phyloP scores from a whole-genome alignment of 129 eudicot species.

The Helichrysum umbraculigerum region DNA sequence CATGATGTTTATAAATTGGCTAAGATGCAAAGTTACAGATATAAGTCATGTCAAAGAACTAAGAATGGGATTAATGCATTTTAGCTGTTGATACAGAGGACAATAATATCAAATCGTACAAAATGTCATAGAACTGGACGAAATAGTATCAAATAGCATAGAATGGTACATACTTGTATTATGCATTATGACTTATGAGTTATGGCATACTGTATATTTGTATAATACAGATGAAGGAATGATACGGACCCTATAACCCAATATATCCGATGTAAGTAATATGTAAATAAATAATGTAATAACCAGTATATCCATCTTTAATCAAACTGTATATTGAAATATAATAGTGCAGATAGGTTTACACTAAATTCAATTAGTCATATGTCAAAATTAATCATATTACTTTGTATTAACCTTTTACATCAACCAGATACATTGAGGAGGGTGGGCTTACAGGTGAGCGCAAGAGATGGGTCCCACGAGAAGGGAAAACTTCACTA shows the following conservation, averaged over 20 bases:
- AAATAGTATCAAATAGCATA: not conserved
- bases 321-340: not conserved
- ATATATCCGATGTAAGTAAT: not conserved
- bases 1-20: not conserved
- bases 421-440: conserved; percentile 59
- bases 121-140: not conserved
- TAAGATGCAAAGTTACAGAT: not conserved
- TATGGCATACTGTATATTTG: not conserved
- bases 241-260: not conserved
- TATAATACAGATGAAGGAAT: not conserved
- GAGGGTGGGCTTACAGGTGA: conserved; percentile 99
- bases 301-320: conserved; percentile 10
- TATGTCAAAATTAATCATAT: not conserved
- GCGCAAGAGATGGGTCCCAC: conserved; percentile 97
- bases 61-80: not conserved
- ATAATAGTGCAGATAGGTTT: not conserved
- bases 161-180: not conserved
- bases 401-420: conserved; percentile 29
- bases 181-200: not conserved
- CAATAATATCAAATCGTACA: not conserved
- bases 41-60: not conserved
- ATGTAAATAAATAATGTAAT: not conserved
- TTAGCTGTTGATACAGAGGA: not conserved
- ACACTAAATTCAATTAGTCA: not conserved
- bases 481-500: conserved; percentile 86